Evolutionary conservation across 129 eudicot genomes (phyloP), one percentile per base, ranked within the genome.

Genomic region (Flaveria trinervia): DNA sequence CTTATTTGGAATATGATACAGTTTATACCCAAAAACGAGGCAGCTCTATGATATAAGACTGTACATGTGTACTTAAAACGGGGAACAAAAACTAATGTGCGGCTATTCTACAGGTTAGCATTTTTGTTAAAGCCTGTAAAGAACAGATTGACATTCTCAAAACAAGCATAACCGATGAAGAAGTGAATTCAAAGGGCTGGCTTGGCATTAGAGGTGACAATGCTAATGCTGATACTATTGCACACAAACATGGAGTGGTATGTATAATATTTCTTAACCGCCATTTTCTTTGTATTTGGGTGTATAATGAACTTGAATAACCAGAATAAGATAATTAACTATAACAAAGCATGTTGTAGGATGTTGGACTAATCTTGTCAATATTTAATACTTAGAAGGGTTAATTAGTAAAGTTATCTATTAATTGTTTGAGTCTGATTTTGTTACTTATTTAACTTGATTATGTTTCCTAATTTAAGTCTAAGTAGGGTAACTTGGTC

Each of bases 161-260:
- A 85, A 81, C 76, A 68, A 88, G 90, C 78, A 88, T 92, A 68
- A 89, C 68, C 39, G 82, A 88, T 52, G 99, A 91, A 79, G 97
- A 91, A 83, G 86, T 77, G 46, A 95, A 78, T 78, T 84, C 92
- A 55, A 95, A 86, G 79, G 89, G 97, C 22, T 95, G 99, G 99
- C 93, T 89, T 80, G 93, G 96, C 56, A 83, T 84, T 26, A 82
- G 84, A 86, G 82, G 77, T 75, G 91, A 83, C 72, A 80, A 50
- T 74, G 70, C 85, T 45, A 94, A 91, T 86, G 89, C 94, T 66
- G 97, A 95, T 83, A 89, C 92, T 30, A 77, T 87, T 48, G 99
- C 99, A 57, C 99, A 91, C 75, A 95, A 89, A 82, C 97, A 95
- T 80, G 99, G 99, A 68, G 96, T 91, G 94, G 99, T 95, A 95